Percentiles rank a stretch among this genome's conserved stretches.
These are phyloP conservation scores for Daedalea quercina DNA, from an alignment of 768 basidiomycete genomes.

Conservation along the genomic window DNA sequence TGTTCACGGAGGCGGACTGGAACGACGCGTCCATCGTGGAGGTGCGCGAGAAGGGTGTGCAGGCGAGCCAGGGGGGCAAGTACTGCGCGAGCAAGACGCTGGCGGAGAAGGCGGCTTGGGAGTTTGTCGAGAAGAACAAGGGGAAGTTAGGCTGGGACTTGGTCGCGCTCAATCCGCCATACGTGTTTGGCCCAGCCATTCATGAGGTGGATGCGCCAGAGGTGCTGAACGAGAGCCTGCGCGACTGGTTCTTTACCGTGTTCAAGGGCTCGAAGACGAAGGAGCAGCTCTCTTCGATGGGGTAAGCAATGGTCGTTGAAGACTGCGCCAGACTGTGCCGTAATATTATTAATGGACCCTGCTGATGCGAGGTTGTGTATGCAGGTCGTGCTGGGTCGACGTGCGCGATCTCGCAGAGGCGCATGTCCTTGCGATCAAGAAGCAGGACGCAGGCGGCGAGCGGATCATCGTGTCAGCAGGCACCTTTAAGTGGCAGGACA, in stretches of 20 bases:
- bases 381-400: conserved; percentile 25
- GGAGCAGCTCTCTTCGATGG: conserved; percentile 8
- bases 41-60: conserved; percentile 44
- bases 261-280: conserved; percentile 14
- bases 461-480: conserved; percentile 46
- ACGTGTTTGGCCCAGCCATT: conserved; percentile 19
- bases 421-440: conserved; percentile 46
- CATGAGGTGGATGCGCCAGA: conserved; percentile 31
- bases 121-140: conserved; percentile 37
- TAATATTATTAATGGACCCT: neutral
- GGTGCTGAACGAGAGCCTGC: conserved; percentile 29
- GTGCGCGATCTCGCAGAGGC: conserved; percentile 51
- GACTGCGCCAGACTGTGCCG: neutral
- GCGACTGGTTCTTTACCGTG: conserved; percentile 19
- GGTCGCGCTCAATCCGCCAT: conserved; percentile 48
- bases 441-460: conserved; percentile 46
- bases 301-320: conserved; percentile 8
- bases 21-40: conserved; percentile 41
- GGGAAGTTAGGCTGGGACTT: conserved; percentile 22
- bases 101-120: conserved; percentile 54
- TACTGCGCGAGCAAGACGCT: conserved; percentile 56
- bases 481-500: conserved; percentile 17
- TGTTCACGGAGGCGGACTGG: conserved; percentile 54
- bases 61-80: conserved; percentile 31
- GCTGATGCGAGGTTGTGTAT: neutral